These are phyloP conservation scores for Colletotrichum viniferum DNA, from an alignment of 2,329 filamentous ascomycete genomes.

Conservation along the genomic window DNA sequence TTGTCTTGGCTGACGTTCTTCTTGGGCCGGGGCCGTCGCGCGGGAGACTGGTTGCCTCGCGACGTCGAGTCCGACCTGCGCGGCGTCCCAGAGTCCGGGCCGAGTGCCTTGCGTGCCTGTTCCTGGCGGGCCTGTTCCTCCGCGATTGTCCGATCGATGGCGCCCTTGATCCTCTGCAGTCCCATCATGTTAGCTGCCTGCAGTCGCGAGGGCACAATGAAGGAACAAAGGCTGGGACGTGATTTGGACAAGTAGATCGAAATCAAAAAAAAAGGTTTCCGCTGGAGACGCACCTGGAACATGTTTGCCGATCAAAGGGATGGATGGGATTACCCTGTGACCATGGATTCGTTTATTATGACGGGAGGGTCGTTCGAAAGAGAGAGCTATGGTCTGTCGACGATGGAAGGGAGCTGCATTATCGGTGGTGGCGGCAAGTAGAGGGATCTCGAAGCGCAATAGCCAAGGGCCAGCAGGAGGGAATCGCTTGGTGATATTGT, in stretches of 20 bases:
- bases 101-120: conserved; percentile 28
- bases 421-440: neutral
- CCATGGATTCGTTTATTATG: conserved; percentile 1
- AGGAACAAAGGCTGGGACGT: too few species aligned
- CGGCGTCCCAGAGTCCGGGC: conserved; percentile 5
- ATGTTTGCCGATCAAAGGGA: conserved; percentile 24
- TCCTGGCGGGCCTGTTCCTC: conserved; percentile 88
- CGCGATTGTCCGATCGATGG: conserved; percentile 85
- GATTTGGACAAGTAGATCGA: neutral
- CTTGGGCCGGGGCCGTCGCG: conserved; percentile 40
- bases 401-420: conserved; percentile 7
- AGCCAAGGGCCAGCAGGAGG: neutral
- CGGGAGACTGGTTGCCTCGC: conserved; percentile 12
- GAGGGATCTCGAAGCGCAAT: neutral
- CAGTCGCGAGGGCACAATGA: neutral
- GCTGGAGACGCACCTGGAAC: conserved; percentile 28
- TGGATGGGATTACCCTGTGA: conserved; percentile 22
- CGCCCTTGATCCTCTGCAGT: conserved; percentile 76
- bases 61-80: conserved; percentile 39
- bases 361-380: neutral
- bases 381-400: conserved; percentile 4
- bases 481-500: neutral
- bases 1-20: conserved; percentile 33
- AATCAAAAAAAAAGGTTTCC: conserved; percentile 1
- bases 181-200: neutral